Percentiles rank a stretch among this genome's conserved stretches.
These are phyloP conservation scores for Ceratocystis huliohia DNA, from an alignment of 2,329 filamentous ascomycete species.

Conservation along the genomic window DNA sequence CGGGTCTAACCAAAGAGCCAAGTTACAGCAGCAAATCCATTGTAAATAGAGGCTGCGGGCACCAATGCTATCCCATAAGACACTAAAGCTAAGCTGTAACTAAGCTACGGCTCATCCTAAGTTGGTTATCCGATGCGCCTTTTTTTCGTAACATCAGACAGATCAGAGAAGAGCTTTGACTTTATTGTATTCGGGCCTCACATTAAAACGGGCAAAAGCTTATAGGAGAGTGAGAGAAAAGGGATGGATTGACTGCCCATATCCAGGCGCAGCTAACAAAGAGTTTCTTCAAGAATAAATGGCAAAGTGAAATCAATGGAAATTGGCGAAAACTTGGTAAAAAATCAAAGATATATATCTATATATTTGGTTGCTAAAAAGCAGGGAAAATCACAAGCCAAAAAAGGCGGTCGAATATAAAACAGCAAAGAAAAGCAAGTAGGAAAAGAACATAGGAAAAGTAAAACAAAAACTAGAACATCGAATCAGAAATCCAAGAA, in stretches of 20 bases:
- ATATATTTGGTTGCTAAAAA: neutral
- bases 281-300: neutral
- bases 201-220: neutral
- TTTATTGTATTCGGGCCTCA: neutral
- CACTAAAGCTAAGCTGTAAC: neutral
- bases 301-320: too few species aligned
- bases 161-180: neutral
- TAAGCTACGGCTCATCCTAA: slow-evolving; percentile 8
- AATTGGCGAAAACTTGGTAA: neutral
- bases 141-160: neutral
- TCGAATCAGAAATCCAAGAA: neutral
- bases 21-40: too few species aligned
- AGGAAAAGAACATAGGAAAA: neutral
- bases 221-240: neutral
- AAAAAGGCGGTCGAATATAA: neutral
- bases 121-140: slow-evolving; percentile 18
- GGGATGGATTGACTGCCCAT: neutral
- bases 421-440: neutral
- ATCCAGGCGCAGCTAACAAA: neutral
- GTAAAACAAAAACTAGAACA: neutral
- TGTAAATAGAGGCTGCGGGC: too few species aligned
- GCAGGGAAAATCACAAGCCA: neutral
- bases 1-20: too few species aligned
- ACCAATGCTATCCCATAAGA: too few species aligned
- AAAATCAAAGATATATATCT: neutral